These are phyloP conservation scores for Trichopus zeylanicus DNA, from an alignment of 116 monocot species.

Conservation along the genomic window DNA sequence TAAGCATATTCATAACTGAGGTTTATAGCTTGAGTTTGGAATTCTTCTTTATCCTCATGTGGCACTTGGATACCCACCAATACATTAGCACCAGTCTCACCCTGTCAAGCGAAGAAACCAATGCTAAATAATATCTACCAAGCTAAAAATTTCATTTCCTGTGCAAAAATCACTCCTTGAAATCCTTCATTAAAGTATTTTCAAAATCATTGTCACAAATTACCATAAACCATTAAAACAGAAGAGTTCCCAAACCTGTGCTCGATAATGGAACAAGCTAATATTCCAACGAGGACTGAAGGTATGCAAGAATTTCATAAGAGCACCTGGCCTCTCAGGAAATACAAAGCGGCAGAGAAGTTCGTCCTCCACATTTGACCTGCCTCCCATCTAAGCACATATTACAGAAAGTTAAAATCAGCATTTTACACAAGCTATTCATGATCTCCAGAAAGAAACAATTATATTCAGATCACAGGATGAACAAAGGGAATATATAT, in stretches of 20 bases:
- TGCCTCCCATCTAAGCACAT: conserved; percentile 65
- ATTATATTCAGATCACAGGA: no score
- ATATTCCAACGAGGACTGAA: conserved; percentile 98
- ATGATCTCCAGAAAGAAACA: no score
- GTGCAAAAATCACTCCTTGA: no score
- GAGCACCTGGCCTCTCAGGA: conserved; percentile 84
- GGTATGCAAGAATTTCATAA: conserved; percentile 86
- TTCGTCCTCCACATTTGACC: conserved; percentile 69
- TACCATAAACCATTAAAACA: neutral
- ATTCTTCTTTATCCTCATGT: conserved; percentile 59
- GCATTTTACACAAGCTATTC: no score
- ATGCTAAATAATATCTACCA: no score
- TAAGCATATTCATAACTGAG: conserved; percentile 81
- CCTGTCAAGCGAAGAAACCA: conserved; percentile 29
- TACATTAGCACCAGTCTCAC: conserved; percentile 83
- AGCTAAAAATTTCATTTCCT: no score
- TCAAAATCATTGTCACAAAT: no score
- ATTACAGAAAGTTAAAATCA: neutral
- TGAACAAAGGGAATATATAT: no score
- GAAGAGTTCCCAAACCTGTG: conserved; percentile 44
- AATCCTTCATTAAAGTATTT: no score
- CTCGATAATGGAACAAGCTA: conserved; percentile 89
- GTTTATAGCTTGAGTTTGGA: conserved; percentile 38
- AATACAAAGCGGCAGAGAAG: conserved; percentile 79
- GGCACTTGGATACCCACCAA: conserved; percentile 87